Conservation (phyloP, 257 asterid species). For the Solanum sejunctum region DNA sequence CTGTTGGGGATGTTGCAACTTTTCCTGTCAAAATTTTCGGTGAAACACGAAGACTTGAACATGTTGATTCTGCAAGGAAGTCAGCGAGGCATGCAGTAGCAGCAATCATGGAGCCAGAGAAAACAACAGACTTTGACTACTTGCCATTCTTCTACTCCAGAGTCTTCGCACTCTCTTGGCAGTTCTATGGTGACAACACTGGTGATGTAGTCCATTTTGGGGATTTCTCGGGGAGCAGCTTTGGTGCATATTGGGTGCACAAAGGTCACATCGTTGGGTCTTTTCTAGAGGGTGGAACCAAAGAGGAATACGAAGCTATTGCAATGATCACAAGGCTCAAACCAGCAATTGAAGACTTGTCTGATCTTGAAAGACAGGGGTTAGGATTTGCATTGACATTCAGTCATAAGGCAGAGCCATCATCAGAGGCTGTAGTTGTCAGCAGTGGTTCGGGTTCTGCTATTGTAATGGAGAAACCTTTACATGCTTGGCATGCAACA, state of each 20-base stretch:
- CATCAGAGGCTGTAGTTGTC: constrained; percentile 5
- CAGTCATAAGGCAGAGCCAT: constrained; percentile 13
- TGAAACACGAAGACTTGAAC: constrained; percentile 82
- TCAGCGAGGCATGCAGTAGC: constrained; percentile 73
- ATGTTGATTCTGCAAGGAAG: constrained; percentile 72
- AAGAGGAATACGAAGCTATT: constrained; percentile 64
- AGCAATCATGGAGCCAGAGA: constrained; percentile 55
- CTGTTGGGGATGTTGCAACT: constrained; percentile 80
- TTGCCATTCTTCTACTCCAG: constrained; percentile 87
- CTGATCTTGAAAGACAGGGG: constrained; percentile 54
- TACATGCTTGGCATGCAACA: constrained; percentile 58
- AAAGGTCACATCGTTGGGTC: constrained; percentile 64
- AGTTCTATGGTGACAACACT: constrained; percentile 65
- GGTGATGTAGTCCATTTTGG: constrained; percentile 77
- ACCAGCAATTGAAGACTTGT: constrained; percentile 42
- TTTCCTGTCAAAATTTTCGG: constrained; percentile 61
- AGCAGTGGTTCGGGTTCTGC: constrained; percentile 2
- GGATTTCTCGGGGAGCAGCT: constrained; percentile 29
- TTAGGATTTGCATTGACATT: constrained; percentile 39
- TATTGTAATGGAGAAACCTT: constrained; percentile 26
- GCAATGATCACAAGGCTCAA: constrained; percentile 46
- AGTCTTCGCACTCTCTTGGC: constrained; percentile 76
- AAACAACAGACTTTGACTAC: constrained; percentile 47
- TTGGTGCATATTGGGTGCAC: constrained; percentile 78
- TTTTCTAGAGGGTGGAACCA: constrained; percentile 85